A percentile compares a stretch with the other conserved stretches of the same genome.
Conservation (phyloP, 768 basidiomycete species). For the Lanmaoa rubissima region DNA sequence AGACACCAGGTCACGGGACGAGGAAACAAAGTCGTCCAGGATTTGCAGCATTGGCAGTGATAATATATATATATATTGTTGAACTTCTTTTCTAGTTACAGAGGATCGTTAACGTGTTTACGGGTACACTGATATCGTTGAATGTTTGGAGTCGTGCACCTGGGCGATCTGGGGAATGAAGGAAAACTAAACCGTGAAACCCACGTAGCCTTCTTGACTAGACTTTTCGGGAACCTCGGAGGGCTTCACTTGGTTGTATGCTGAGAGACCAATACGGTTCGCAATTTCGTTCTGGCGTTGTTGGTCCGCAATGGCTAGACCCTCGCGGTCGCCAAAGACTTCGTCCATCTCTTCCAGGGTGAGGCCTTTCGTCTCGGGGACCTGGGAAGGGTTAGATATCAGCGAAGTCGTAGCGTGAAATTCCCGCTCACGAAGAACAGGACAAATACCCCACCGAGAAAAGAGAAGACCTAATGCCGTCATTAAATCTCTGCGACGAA, state of each 20-base stretch:
- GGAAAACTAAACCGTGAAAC: neutral
- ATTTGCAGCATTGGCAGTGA: neutral
- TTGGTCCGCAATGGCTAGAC: conserved; percentile 56
- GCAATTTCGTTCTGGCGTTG: conserved; percentile 50
- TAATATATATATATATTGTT: neutral
- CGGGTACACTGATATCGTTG: neutral
- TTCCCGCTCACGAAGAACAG: conserved; percentile 52
- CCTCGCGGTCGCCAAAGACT: conserved; percentile 59
- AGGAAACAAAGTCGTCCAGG: too few relatives aligned
- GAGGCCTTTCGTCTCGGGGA: conserved; percentile 73
- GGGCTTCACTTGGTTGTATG: conserved; percentile 23
- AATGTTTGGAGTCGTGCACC: neutral
- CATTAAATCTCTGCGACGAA: neutral
- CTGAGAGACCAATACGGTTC: conserved; percentile 59
- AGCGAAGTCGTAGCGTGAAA: neutral
- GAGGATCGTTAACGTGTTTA: neutral
- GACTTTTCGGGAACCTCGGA: conserved; percentile 15
- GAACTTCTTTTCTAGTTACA: neutral
- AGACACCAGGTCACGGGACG: too few relatives aligned
- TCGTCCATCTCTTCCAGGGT: conserved; percentile 80
- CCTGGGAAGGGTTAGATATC: conserved; percentile 30
- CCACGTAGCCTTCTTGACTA: conserved; percentile 13
- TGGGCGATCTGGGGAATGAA: neutral
- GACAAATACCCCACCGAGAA: conserved; percentile 67
- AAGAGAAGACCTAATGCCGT: conserved; percentile 53